Evolutionary conservation across 495 filamentous ascomycete species (phyloP).

Genomic region (Penicillium steckii): DNA sequence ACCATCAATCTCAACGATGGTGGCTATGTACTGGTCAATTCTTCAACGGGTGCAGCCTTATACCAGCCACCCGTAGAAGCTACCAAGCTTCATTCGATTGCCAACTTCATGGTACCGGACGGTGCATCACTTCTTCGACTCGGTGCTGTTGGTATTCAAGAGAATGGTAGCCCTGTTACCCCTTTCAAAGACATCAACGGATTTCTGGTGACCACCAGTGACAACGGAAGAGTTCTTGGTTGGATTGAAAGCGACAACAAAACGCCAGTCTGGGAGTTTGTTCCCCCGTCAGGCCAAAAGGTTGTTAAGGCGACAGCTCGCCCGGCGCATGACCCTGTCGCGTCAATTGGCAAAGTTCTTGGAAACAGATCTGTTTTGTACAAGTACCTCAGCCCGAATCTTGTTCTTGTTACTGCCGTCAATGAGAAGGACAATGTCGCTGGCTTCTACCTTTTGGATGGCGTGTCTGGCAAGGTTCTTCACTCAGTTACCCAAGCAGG

Average conservation of each 20-base stretch:
- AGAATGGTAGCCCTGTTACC: slow-evolving; percentile 35
- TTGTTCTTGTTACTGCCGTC: slow-evolving; percentile 72
- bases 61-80: slow-evolving; percentile 31
- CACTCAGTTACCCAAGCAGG: slow-evolving; percentile 66
- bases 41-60: slow-evolving; percentile 55
- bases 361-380: slow-evolving; percentile 90
- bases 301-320: slow-evolving; percentile 65
- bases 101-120: slow-evolving; percentile 23
- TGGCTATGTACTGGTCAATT: slow-evolving; percentile 55
- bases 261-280: slow-evolving; percentile 71
- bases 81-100: slow-evolving; percentile 33
- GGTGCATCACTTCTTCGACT: slow-evolving; percentile 21
- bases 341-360: slow-evolving; percentile 91
- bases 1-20: slow-evolving; percentile 59
- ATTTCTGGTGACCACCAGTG: slow-evolving; percentile 60
- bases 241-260: slow-evolving; percentile 47
- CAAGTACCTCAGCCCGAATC: slow-evolving; percentile 93
- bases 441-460: slow-evolving; percentile 81
- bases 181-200: slow-evolving; percentile 24
- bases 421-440: slow-evolving; percentile 51
- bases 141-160: slow-evolving; percentile 29
- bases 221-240: slow-evolving; percentile 61
- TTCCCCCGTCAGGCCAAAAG: slow-evolving; percentile 61
- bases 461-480: slow-evolving; percentile 77
- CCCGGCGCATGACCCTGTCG: slow-evolving; percentile 79